A percentile compares a stretch with the other conserved stretches of the same genome.
phyloP scores from a whole-genome alignment of 257 asterid genomes.

The Nicotiana tomentosiformis region DNA sequence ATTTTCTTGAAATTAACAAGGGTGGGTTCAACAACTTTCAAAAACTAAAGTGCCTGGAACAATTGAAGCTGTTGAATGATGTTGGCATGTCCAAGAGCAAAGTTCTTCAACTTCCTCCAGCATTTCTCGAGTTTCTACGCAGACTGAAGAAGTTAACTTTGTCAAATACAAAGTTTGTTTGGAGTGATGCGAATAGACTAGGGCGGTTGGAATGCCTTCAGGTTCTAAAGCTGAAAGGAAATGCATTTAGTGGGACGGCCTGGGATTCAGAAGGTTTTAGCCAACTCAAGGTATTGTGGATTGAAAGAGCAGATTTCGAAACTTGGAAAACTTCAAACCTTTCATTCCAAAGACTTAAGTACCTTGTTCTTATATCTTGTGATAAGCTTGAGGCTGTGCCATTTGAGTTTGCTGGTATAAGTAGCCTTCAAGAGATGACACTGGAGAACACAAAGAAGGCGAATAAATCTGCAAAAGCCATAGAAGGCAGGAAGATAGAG shows the following conservation, averaged over 20 bases:
- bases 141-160: too few species aligned
- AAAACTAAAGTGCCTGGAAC: too few species aligned
- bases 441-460: too few species aligned
- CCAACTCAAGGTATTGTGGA: conserved; percentile 5
- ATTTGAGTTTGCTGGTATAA: not conserved
- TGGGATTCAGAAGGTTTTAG: conserved; percentile 8
- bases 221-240: not conserved
- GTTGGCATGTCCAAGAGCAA: too few species aligned
- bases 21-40: too few species aligned
- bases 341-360: conserved; percentile 5
- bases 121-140: too few species aligned
- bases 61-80: too few species aligned
- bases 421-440: too few species aligned
- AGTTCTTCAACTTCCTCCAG: too few species aligned
- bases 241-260: not conserved
- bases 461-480: not conserved
- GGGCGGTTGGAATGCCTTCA: not conserved
- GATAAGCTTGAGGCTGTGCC: not conserved
- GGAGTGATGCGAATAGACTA: too few species aligned
- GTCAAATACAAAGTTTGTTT: too few species aligned
- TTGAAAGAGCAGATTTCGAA: not conserved
- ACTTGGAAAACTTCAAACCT: conserved; percentile 1
- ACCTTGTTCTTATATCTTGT: conserved; percentile 4
- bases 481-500: not conserved
- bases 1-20: too few species aligned